A percentile compares a stretch with the other conserved stretches of the same genome.
These are phyloP conservation scores for Trichosporon faecale DNA, from an alignment of 1,284 basidiomycete species.

Conservation along the genomic window DNA sequence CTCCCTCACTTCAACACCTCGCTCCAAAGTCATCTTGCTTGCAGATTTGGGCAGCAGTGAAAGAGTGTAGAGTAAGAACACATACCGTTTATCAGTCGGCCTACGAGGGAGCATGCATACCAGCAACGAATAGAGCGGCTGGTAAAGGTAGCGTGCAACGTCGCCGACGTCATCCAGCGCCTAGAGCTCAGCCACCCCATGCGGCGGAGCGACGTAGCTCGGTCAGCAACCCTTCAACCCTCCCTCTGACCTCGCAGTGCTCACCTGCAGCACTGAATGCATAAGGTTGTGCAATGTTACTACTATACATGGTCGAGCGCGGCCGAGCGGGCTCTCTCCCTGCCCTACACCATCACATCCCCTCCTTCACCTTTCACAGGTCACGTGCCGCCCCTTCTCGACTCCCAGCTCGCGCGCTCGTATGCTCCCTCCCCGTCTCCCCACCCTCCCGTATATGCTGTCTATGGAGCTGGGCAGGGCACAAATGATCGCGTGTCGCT, in stretches of 20 bases:
- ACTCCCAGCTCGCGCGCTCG: too few relatives aligned
- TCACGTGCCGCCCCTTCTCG: too few relatives aligned
- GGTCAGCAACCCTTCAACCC: background rate
- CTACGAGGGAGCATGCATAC: too few relatives aligned
- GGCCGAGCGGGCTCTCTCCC: background rate
- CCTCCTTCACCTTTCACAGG: too few relatives aligned
- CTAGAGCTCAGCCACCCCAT: background rate
- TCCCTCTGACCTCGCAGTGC: background rate
- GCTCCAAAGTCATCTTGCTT: background rate
- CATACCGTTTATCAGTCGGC: too few relatives aligned
- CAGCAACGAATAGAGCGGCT: too few relatives aligned
- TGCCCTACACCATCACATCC: too few relatives aligned
- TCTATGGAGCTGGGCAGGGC: background rate
- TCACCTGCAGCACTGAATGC: background rate
- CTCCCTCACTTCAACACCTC: background rate
- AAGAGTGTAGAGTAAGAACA: too few relatives aligned
- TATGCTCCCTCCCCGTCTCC: too few relatives aligned
- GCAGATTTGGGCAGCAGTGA: too few relatives aligned
- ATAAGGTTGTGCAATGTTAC: background rate
- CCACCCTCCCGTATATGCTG: background rate
- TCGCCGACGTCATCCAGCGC: background rate
- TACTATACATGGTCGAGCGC: slow-evolving; percentile 8
- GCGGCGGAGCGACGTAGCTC: background rate
- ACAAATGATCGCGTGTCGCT: background rate
- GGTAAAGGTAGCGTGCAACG: too few relatives aligned